Conservation (phyloP, 306 rosid genomes). For the Cicer pinnatifidum region DNA sequence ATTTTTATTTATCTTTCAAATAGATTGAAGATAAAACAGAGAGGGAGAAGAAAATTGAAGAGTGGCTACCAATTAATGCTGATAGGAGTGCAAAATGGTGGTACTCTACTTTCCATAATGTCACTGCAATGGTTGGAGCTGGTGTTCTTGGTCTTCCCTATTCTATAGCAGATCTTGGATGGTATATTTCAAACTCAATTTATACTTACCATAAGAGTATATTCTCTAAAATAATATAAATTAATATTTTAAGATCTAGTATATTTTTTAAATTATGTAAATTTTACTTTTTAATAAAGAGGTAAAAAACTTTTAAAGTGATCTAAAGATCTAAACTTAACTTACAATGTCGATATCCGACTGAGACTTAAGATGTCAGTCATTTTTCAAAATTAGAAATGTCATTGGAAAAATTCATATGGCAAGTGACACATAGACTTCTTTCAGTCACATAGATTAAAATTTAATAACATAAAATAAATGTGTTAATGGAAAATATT, state of each 20-base stretch:
- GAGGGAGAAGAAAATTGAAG: slow-evolving; percentile 58
- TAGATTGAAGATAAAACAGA: slow-evolving; percentile 46
- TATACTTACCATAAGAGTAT: background rate
- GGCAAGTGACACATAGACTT: no score
- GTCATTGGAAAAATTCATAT: no score
- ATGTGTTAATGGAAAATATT: no score
- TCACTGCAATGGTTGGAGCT: slow-evolving; percentile 91
- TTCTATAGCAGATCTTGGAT: slow-evolving; percentile 72
- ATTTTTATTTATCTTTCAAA: background rate
- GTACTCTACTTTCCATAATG: slow-evolving; percentile 84
- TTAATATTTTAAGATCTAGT: no score
- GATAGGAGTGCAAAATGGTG: slow-evolving; percentile 90
- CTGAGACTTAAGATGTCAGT: accelerated
- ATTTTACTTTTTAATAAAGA: no score
- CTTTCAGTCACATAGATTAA: no score
- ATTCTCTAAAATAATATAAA: background rate
- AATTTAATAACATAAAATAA: no score
- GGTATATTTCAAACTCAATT: slow-evolving; percentile 49
- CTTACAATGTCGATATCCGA: no score
- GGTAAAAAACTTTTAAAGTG: no score
- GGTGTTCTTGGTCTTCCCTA: slow-evolving; percentile 80
- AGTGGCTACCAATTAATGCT: slow-evolving; percentile 81
- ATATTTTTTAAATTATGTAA: no score
- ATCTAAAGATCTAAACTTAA: no score
- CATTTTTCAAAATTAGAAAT: no score